These are phyloP conservation scores for Ettlia oleoabundans DNA, from an alignment of 139 green algal species.

Conservation along the genomic window DNA sequence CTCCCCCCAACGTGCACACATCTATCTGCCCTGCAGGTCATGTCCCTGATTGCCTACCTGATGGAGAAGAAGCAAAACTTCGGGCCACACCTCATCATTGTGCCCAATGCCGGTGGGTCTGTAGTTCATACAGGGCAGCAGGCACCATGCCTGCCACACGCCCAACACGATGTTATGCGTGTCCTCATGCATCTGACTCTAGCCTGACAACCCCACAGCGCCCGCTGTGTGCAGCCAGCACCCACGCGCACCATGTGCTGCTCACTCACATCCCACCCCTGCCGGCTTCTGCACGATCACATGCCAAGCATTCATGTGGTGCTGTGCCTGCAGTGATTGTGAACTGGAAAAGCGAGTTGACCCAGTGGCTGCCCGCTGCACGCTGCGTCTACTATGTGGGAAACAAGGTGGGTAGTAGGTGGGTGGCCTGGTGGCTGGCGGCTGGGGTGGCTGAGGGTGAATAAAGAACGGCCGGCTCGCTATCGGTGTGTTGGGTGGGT, in stretches of 20 bases:
- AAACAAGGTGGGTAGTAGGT: constrained; percentile 20
- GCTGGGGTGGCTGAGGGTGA: neutral
- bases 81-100: constrained; percentile 97
- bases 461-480: neutral
- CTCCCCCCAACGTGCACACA: neutral
- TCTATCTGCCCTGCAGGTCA: constrained; percentile 73
- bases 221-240: neutral
- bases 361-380: constrained; percentile 86
- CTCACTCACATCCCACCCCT: neutral
- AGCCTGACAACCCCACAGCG: too few relatives aligned
- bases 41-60: constrained; percentile 94
- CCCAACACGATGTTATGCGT: too few relatives aligned
- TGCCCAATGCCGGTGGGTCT: constrained; percentile 87
- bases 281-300: too few relatives aligned
- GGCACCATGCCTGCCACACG: too few relatives aligned
- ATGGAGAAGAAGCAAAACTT: constrained; percentile 96
- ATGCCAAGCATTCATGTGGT: too few relatives aligned
- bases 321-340: constrained; percentile 81
- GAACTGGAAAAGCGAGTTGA: constrained; percentile 97
- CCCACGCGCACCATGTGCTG: neutral
- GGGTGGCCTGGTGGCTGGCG: too few relatives aligned
- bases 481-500: neutral
- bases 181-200: too few relatives aligned
- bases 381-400: constrained; percentile 82
- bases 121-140: too few relatives aligned